These are phyloP conservation scores for Lignosus rhinocerotis DNA, from an alignment of 1,284 basidiomycete genomes.

Conservation along the genomic window DNA sequence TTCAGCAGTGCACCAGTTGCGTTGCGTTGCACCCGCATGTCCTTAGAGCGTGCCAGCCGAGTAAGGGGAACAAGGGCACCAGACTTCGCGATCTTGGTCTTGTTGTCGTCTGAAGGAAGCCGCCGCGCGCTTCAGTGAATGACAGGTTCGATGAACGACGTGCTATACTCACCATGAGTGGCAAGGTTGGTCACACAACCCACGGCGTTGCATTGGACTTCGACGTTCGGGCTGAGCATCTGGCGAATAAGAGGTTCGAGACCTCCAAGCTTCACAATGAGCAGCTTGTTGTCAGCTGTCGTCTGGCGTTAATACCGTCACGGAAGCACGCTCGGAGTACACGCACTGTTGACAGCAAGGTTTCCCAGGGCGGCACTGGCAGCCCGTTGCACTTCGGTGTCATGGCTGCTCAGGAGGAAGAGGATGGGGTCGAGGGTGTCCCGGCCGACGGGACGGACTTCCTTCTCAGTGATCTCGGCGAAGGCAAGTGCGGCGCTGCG, in stretches of 20 bases:
- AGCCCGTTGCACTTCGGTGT: slow-evolving; percentile 98
- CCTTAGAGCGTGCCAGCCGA: slow-evolving; percentile 94
- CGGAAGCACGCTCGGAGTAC: not conserved
- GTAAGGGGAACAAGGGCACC: slow-evolving; percentile 97
- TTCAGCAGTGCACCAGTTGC: slow-evolving; percentile 98
- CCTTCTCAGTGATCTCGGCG: slow-evolving; percentile 99
- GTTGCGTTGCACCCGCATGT: slow-evolving; percentile 99
- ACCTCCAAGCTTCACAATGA: slow-evolving; percentile 97
- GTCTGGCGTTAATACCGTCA: slow-evolving; percentile 22
- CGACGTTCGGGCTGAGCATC: slow-evolving; percentile 99
- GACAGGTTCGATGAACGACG: not conserved
- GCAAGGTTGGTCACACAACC: slow-evolving; percentile 99
- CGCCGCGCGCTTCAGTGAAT: not conserved
- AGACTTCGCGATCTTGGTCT: slow-evolving; percentile 99
- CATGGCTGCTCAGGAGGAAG: slow-evolving; percentile 96
- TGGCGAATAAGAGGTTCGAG: slow-evolving; percentile 98
- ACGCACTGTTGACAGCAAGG: slow-evolving; percentile 95
- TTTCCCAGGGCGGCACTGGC: slow-evolving; percentile 99
- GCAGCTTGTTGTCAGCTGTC: slow-evolving; percentile 96
- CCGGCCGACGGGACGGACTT: slow-evolving; percentile 94
- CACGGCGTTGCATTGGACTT: slow-evolving; percentile 99
- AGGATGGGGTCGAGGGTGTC: slow-evolving; percentile 99
- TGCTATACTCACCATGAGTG: slow-evolving; percentile 78
- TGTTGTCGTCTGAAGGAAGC: slow-evolving; percentile 84
- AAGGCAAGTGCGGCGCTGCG: slow-evolving; percentile 97